Base-by-base conservation (phyloP, 768 basidiomycete species). In the Crassisporium funariophilum region DNA sequence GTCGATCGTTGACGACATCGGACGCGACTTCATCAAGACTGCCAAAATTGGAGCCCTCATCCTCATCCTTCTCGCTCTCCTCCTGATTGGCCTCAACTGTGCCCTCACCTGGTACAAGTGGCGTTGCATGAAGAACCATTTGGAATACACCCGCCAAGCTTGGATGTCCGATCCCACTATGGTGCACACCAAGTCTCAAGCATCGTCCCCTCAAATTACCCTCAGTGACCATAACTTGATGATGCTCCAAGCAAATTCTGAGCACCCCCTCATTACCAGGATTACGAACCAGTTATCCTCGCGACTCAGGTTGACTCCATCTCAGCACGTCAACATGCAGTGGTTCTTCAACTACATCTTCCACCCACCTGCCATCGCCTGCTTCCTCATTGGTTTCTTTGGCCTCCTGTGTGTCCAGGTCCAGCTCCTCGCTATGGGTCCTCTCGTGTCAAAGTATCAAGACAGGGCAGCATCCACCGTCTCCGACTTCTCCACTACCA, bases 271-370 rank as follows among this genome's bases (percentile, higher is more conserved):
- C 31, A 69, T 92, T 37, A 84, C 82, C 5, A 81, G 77, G 44
- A 73, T 89, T 47, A 74, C 79, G 31, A 82, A 84, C 60, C 63
- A 63, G 16, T 48, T 91, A 5, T 72, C 81, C 5, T 47, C 67
- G 4, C 62, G 67, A 39, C 59, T 91, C 23, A 78, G 66, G 34
- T 69, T 92, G 48, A 75, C 76, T 6, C 78, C 84, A 5, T 67
- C 75, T 27, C 77, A 86, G 49, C 80, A 90, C 56, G 78, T 77
- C 19, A 79, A 89, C 56, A 66, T 91, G 13, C 82, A 84, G 48
- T 99, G 93, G 91, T 91, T 95, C 68, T 74, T 89, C 59, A 79
- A 88, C 57, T 97, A 97, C 69, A 74, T 99, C 48, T 91, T 93
- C 65, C 90, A 98, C 60, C 83, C 92, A 2, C 89, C 91, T 1